Base-by-base conservation (phyloP, 2,329 filamentous ascomycete species). In the Penicillium sp. region DNA sequence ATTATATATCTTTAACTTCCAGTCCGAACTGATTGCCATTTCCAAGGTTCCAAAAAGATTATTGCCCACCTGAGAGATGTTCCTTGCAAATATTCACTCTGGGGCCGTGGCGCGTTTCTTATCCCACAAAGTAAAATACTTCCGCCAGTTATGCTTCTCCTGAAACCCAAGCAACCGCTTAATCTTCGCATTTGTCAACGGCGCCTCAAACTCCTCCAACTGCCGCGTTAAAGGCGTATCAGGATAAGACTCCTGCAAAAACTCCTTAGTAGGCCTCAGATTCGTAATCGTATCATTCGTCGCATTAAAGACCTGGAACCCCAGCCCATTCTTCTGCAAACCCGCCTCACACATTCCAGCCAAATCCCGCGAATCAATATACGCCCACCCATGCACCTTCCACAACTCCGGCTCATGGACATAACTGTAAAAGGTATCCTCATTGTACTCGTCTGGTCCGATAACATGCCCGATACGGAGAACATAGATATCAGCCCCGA, bases 231-330 rank as follows among this genome's bases (percentile, higher is more conserved):
- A 75, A 2, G 76, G 75, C 15, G 77, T 80, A 22, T 78, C 71
- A 0, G 82, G 82, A 54, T 73, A 79, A 12, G 68, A 69, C 61
- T 78, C 73, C 62, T 77, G 72, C 56, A 86, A 62, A 56, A 85
- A 82, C 53, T 82, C 73, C 55, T 73, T 73, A 0, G 82, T 85
- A 1, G 79, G 77, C 29, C 74, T 71, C 4, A 73, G 20, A 46
- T 62, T 80, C 0, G 83, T 86, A 49, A 85, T 85, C 1, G 76
- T 81, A 60, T 84, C 78, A 61, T 86, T 87, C 0, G 82, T 85
- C 1, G 83, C 84, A 63, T 87, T 86, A 69, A 86, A 86, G 0
- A 86, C 73, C 61, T 86, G 82, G 61, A 83, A 87, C 0, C 84
- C 84, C 14, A 86, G 62, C 0, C 81, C 82, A 63, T 27, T 20